A percentile compares a stretch with the other conserved stretches of the same genome.
These are phyloP conservation scores for Opeltia flavorubescens DNA, from an alignment of 495 filamentous ascomycete genomes.

Conservation along the genomic window DNA sequence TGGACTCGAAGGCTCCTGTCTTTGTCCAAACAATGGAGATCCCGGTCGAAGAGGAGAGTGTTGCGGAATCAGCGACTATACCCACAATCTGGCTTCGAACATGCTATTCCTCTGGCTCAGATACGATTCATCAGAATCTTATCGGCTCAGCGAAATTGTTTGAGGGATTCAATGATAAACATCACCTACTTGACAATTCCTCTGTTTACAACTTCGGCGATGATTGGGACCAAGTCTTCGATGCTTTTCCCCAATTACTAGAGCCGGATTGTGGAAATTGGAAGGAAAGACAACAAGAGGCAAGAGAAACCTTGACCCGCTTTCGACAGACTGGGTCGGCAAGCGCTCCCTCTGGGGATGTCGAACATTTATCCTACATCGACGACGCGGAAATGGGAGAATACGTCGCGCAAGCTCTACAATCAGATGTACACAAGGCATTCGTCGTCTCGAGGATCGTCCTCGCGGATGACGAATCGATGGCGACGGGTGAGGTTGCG, in stretches of 20 bases:
- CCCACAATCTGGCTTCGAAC: slow-evolving; percentile 1
- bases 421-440: neutral
- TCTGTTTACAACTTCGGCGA: neutral
- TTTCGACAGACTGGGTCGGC: neutral
- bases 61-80: neutral
- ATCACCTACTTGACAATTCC: neutral
- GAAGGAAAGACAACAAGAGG: neutral
- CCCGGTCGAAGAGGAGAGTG: neutral
- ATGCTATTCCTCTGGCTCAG: neutral
- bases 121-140: neutral
- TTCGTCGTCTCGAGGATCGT: neutral
- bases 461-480: neutral
- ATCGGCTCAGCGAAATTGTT: neutral
- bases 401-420: neutral
- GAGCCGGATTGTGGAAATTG: neutral
- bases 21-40: neutral
- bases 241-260: neutral
- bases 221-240: neutral
- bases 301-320: neutral
- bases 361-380: neutral
- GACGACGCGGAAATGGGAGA: neutral
- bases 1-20: neutral
- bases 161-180: neutral
- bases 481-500: neutral
- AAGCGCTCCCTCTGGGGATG: neutral